Evolutionary conservation across 2,329 filamentous ascomycete species (phyloP), one percentile per base, ranked within the genome.

Genomic region (Cytospora leucostoma): DNA sequence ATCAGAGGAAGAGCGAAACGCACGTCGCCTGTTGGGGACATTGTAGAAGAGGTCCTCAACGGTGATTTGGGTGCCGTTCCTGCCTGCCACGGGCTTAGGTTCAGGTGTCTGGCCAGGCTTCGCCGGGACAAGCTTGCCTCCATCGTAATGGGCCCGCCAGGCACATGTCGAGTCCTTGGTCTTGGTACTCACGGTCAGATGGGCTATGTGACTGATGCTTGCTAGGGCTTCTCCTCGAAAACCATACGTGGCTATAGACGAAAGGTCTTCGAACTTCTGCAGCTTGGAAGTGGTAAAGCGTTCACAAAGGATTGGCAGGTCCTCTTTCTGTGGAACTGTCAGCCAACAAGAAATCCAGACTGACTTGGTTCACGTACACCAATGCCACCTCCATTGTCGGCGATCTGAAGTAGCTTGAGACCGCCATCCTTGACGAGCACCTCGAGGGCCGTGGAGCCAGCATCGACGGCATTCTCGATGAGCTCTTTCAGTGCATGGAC

Each of bases 21-120:
- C 95, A 68, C 88, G 87, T 40, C 93, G 87, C 32, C 95, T 86
- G 10, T 90, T 96, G 0, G 93, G 93, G 1, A 98, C 87, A 71
- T 97, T 99, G 81, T 97, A 99, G 75, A 99, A 99, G 12, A 99
- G 79, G 74, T 99, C 95, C 72, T 99, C 94, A 17, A 99, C 93
- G 0, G 92, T 93, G 71, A 99, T 97, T 71, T 97, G 93, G 2
- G 95, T 99, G 8, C 95, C 95, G 67, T 87, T 89, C 17, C 93
- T 86, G 17, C 95, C 95, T 53, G 95, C 94, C 47, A 89, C 91
- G 5, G 92, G 88, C 72, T 92, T 97, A 2, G 95, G 95, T 49
- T 96, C 93, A 1, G 90, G 82, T 67, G 83, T 87, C 73, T 97
- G 93, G 13, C 94, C 94, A 12, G 94, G 93, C 73, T 98, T 98